These are phyloP conservation scores for Tilletia indica DNA, from an alignment of 1,284 basidiomycete genomes.

Conservation along the genomic window DNA sequence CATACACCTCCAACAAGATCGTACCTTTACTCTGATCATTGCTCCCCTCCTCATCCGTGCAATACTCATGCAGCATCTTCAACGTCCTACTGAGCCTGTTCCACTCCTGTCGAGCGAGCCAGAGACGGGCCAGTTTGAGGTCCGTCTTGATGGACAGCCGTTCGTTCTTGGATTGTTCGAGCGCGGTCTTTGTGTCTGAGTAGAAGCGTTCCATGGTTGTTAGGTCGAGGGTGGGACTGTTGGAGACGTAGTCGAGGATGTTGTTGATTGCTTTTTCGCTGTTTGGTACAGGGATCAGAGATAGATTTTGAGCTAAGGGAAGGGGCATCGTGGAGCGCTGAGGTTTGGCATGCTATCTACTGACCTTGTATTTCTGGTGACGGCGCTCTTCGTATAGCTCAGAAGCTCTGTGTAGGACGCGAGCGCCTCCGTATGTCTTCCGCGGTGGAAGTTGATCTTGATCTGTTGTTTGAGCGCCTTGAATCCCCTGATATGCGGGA, in stretches of 20 bases:
- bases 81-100: conserved; percentile 66
- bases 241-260: conserved; percentile 94
- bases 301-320: too few relatives aligned
- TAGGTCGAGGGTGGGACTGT: conserved; percentile 67
- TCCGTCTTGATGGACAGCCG: conserved; percentile 92
- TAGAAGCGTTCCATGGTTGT: conserved; percentile 91
- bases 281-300: neutral
- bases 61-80: conserved; percentile 59
- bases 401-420: conserved; percentile 80
- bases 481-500: conserved; percentile 74
- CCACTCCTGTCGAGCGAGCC: conserved; percentile 93
- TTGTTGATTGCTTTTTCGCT: conserved; percentile 95
- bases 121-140: conserved; percentile 92
- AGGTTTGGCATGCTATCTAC: neutral
- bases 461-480: conserved; percentile 97
- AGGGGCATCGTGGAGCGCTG: neutral
- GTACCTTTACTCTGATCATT: conserved; percentile 87
- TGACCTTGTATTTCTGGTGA: conserved; percentile 48
- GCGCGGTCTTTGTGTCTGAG: conserved; percentile 81
- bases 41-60: conserved; percentile 63
- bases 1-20: conserved; percentile 93
- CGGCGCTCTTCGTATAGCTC: conserved; percentile 68
- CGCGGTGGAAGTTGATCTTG: conserved; percentile 81
- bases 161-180: conserved; percentile 95
- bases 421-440: conserved; percentile 78